Conservation (phyloP, 2,329 filamentous ascomycete genomes). For the Cyclaneusma minus region DNA sequence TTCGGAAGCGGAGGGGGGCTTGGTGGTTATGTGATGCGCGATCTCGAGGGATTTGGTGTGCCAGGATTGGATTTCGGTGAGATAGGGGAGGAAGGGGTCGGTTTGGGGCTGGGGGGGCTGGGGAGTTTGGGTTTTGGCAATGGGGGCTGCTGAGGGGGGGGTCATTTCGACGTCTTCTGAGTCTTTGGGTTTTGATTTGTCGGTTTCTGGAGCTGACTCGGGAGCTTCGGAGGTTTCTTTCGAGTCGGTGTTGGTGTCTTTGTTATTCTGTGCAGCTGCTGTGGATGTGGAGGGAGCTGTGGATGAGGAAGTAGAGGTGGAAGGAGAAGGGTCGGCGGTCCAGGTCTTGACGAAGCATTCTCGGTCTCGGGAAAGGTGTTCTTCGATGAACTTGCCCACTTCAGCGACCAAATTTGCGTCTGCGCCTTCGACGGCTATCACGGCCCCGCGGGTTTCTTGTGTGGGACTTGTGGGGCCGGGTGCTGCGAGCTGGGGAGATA, state of each 20-base stretch:
- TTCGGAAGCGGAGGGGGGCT: constrained; percentile 6
- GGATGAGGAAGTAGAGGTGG: no score
- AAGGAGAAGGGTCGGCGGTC: constrained; percentile 5
- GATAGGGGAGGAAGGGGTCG: constrained; percentile 40
- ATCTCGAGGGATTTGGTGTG: constrained; percentile 63
- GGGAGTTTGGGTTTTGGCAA: constrained; percentile 8
- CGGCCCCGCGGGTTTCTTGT: constrained; percentile 47
- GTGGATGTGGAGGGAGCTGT: no score
- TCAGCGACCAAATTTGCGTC: constrained; percentile 32
- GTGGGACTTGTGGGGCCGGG: constrained; percentile 18
- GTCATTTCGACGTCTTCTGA: background rate
- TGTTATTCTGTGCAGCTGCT: no score
- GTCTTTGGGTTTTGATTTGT: background rate
- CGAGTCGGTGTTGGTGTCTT: background rate
- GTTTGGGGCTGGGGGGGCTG: constrained; percentile 11
- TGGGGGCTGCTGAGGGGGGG: constrained; percentile 7
- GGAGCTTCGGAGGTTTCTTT: background rate
- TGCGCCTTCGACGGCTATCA: constrained; percentile 73
- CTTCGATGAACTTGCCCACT: constrained; percentile 45
- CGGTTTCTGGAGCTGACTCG: no score
- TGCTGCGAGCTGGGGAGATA: constrained; percentile 50
- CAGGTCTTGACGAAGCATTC: constrained; percentile 15
- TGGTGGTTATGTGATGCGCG: constrained; percentile 33
- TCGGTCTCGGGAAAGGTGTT: constrained; percentile 13
- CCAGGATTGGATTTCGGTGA: constrained; percentile 57